Evolutionary conservation across 2,329 filamentous ascomycete genomes (phyloP), one percentile per base, ranked within the genome.

Genomic region (Aspergillus pseudotamarii): DNA sequence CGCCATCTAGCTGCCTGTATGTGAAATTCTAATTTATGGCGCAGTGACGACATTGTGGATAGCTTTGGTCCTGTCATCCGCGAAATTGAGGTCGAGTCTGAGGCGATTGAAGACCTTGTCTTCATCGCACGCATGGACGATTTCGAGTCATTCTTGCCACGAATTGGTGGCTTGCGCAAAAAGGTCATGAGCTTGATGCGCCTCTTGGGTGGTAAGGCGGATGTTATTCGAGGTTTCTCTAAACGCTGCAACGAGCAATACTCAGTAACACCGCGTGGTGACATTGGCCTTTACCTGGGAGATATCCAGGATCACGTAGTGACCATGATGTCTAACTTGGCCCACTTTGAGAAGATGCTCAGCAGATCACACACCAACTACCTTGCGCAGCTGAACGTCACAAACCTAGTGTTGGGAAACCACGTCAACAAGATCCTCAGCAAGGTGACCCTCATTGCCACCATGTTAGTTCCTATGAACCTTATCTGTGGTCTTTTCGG

Each of bases 251-350:
- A 98, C 76, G 94, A 97, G 75, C 93, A 96, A 68, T 98, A 96
- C 83, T 91, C 92, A 68, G 91, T 98, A 58, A 97, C 95, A 1
- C 95, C 95, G 8, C 91, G 94, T 55, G 95, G 95, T 81, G 95
- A 99, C 75, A 97, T 99, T 68, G 95, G 94, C 26, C 87, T 99
- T 72, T 99, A 99, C 75, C 86, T 99, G 41, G 93, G 93, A 73
- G 95, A 99, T 80, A 97, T 99, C 68, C 95, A 99, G 79, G 95
- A 99, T 80, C 95, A 99, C 85, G 94, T 99, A 59, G 93, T 99
- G 64, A 99, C 95, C 53, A 98, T 98, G 94, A 96, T 97, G 86
- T 95, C 92, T 70, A 99, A 96, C 79, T 80, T 99, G 71, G 89
- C 89, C 1, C 95, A 99, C 76, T 97, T 97, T 71, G 95, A 99